phyloP scores from a whole-genome alignment of 2,329 filamentous ascomycete genomes.

The Sporothrix pallida region DNA sequence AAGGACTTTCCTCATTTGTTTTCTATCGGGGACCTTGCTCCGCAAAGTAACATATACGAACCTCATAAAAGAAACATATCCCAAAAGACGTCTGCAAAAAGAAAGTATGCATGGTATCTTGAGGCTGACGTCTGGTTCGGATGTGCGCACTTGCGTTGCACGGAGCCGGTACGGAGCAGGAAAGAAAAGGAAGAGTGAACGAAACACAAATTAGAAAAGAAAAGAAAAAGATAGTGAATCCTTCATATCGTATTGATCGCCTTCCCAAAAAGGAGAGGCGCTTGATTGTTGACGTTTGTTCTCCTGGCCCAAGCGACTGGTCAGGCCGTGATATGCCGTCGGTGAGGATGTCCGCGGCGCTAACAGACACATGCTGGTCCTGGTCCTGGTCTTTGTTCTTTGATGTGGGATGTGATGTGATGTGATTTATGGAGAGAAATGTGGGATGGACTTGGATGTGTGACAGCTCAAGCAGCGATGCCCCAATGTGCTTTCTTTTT shows the following conservation, averaged over 20 bases:
- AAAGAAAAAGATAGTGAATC: background rate
- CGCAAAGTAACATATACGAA: background rate
- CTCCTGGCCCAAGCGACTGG: background rate
- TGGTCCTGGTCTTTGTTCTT: background rate
- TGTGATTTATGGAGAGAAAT: no score
- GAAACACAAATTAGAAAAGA: background rate
- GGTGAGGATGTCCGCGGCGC: background rate
- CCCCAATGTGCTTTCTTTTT: background rate
- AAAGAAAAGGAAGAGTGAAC: background rate
- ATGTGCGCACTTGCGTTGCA: background rate
- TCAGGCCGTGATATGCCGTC: background rate
- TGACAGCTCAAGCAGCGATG: background rate
- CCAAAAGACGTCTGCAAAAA: no score
- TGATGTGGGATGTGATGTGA: background rate
- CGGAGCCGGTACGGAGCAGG: background rate
- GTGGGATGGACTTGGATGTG: background rate
- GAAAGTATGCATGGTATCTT: background rate
- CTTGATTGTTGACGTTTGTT: background rate
- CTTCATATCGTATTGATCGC: background rate
- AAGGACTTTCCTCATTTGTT: background rate
- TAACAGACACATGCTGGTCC: background rate
- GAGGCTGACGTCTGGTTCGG: background rate
- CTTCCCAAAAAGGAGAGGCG: background rate
- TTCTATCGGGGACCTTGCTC: background rate
- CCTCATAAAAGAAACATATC: background rate